Base-by-base conservation (phyloP, 75 land plant genomes). In the Pinus taeda region DNA sequence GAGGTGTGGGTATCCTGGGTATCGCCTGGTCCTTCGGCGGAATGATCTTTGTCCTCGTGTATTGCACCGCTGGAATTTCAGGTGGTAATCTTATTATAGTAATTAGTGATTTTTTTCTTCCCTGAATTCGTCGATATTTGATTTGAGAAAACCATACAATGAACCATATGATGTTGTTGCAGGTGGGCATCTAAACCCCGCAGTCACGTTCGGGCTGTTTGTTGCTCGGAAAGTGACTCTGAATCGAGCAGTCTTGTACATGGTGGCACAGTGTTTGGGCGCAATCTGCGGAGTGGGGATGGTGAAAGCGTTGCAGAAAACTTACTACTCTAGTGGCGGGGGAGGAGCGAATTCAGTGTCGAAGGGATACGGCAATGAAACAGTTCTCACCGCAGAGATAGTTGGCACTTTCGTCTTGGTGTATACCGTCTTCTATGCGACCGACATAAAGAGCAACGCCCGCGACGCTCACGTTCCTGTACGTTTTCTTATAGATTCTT, bases 221-320 rank as follows among this genome's bases (percentile, higher is more conserved):
- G 21, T 88, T 79, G 87, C 87, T 24, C 70, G 88, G 75, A 88
- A 88, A 82, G 85, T 88, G 70, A 85, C 87, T 13, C 79, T 79
- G 14, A 81, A 88, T 3, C 75, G 89, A 67, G 84, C 89, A 14
- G 20, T 80, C 1, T 87, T 85, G 62, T 88, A 88, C 88, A 60
- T 82, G 55, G 60, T 72, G 3, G 76, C 76, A 70, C 84, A 79
- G 59, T 83, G 85, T 57, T 57, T 83, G 78, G 83, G 85, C 8
- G 85, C 85, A 30, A 70, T 80, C 12, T 74, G 82, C 57, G 85
- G 83, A 3, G 90, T 82, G 39, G 90, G 88, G 3, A 79, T 85
- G 4, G 90, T 88, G 56, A 88, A 82, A 74, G 90, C 85, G 30
- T 82, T 88, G 75, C 79, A 88, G 60, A 62, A 62, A 57, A 17